Evolutionary conservation across 2,329 filamentous ascomycete species (phyloP), one percentile per base, ranked within the genome.

Genomic region (Botrytis squamosa): DNA sequence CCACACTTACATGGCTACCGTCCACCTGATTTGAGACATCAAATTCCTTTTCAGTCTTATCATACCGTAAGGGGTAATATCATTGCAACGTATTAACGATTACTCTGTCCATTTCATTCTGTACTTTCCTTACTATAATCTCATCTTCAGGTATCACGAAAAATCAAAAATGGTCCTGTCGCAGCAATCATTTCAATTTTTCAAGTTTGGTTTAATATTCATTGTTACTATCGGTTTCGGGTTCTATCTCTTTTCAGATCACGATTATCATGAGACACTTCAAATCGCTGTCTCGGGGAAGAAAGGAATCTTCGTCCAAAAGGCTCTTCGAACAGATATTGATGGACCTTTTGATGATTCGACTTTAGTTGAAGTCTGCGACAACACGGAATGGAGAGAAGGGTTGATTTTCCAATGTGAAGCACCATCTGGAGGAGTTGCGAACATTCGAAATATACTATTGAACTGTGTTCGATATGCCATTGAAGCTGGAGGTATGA

Each of bases 391-490:
- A 3, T 84, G 83, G 74, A 81, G 81, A 25, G 75, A 78, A 0
- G 81, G 81, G 20, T 75, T 84, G 22, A 73, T 84, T 1, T 84
- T 84, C 70, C 83, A 78, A 52, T 84, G 83, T 76, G 81, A 83
- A 69, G 81, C 80, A 18, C 82, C 83, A 73, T 81, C 82, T 55
- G 83, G 83, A 57, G 83, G 82, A 29, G 79, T 84, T 59, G 82
- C 81, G 42, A 83, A 84, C 79, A 77, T 84, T 63, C 80, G 83
- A 46, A 83, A 83, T 72, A 82, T 83, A 75, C 82, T 84, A 20
- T 75, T 84, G 12, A 83, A 83, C 68, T 84, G 83, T 76, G 77
- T 84, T 12, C 80, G 83, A 22, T 84, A 83, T 70, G 81, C 83
- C 7, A 83, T 84, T 57, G 78, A 80, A 69, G 82, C 79, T 44